These are phyloP conservation scores for Dichotomopilus funicola DNA, from an alignment of 2,329 filamentous ascomycete genomes.

Conservation along the genomic window DNA sequence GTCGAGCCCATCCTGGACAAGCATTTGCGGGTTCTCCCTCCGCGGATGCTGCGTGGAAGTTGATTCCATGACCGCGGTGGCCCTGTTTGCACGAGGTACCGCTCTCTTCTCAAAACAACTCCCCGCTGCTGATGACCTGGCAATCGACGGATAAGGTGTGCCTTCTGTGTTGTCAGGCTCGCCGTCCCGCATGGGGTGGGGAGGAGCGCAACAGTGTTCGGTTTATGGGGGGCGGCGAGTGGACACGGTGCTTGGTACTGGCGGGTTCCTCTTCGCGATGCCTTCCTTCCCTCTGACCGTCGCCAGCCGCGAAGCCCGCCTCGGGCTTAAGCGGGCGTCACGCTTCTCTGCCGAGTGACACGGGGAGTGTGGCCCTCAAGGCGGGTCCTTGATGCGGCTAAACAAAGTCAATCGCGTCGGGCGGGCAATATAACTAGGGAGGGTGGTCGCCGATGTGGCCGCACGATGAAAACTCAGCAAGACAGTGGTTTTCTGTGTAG, in stretches of 20 bases:
- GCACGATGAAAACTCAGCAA: constrained; percentile 10
- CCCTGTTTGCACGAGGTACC: not conserved
- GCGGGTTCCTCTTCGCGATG: not conserved
- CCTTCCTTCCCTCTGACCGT: not conserved
- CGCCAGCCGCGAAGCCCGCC: constrained; percentile 1
- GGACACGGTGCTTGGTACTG: too few relatives aligned
- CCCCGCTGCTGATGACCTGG: constrained; percentile 17
- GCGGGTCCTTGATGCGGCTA: constrained; percentile 19
- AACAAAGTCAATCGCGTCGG: constrained; percentile 19
- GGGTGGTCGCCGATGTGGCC: constrained; percentile 22
- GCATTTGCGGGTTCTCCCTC: constrained; percentile 1
- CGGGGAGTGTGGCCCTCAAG: not conserved
- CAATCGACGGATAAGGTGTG: constrained; percentile 7
- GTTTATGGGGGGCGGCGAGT: too few relatives aligned
- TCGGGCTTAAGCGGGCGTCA: constrained; percentile 11
- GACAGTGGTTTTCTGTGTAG: constrained; percentile 11
- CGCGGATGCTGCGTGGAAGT: constrained; percentile 3
- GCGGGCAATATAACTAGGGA: constrained; percentile 6
- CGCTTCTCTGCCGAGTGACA: constrained; percentile 15
- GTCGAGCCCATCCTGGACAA: not conserved
- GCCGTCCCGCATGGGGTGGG: not conserved
- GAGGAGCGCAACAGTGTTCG: too few relatives aligned
- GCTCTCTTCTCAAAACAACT: constrained; percentile 12
- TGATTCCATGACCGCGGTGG: constrained; percentile 10
- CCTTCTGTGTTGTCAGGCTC: constrained; percentile 6